These are phyloP conservation scores for Oemleria cerasiformis DNA, from an alignment of 306 rosid genomes.

Conservation along the genomic window DNA sequence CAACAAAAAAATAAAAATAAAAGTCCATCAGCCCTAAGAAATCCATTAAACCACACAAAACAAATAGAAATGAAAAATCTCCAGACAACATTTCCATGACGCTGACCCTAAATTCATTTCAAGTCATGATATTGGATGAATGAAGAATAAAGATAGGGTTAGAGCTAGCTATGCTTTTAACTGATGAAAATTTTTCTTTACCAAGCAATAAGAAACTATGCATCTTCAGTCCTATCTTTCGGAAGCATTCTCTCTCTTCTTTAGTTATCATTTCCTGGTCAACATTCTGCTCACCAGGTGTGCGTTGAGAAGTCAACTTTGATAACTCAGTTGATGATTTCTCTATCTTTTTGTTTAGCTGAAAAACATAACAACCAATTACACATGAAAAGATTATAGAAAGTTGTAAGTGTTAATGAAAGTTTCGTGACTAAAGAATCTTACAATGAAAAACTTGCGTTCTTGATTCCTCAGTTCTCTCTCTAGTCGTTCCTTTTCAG, in stretches of 20 bases:
- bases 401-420: background rate
- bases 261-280: slow-evolving; percentile 70
- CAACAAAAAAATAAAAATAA: background rate
- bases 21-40: background rate
- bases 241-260: slow-evolving; percentile 74
- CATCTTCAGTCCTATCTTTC: slow-evolving; percentile 69
- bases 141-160: background rate
- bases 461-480: slow-evolving; percentile 53
- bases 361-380: slow-evolving; percentile 20
- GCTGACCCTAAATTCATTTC: background rate
- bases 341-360: slow-evolving; percentile 70
- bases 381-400: background rate
- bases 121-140: background rate
- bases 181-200: slow-evolving; percentile 27
- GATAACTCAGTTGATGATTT: slow-evolving; percentile 50
- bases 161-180: slow-evolving; percentile 14
- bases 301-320: slow-evolving; percentile 57
- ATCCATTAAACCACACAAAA: background rate
- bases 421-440: slow-evolving; percentile 26
- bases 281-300: slow-evolving; percentile 45
- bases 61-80: background rate
- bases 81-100: too few species aligned
- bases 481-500: slow-evolving; percentile 53
- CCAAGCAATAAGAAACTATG: slow-evolving; percentile 58
- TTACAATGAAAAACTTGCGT: slow-evolving; percentile 55